A percentile compares a stretch with the other conserved stretches of the same genome.
These are phyloP conservation scores for Multifurca ochricompacta DNA, from an alignment of 768 basidiomycete genomes.

Conservation along the genomic window DNA sequence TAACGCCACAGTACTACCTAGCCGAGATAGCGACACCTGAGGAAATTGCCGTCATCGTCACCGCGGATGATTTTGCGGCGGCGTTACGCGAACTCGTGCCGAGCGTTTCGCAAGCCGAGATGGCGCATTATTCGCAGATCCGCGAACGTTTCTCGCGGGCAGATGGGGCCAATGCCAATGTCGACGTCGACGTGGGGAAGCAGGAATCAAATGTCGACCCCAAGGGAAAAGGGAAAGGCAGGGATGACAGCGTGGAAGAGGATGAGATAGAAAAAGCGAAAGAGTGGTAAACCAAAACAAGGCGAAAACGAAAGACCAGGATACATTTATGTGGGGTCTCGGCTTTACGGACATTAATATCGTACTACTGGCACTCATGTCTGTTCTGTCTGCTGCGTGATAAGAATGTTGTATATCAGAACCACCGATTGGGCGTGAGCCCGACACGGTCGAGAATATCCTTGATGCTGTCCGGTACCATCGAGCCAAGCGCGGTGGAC, in stretches of 20 bases:
- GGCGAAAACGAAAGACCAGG: background rate
- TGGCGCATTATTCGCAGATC: constrained; percentile 73
- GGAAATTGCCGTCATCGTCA: constrained; percentile 73
- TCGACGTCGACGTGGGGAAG: constrained; percentile 26
- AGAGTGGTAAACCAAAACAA: background rate
- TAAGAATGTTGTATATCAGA: constrained; percentile 27
- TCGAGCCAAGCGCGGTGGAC: constrained; percentile 38
- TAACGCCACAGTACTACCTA: constrained; percentile 88
- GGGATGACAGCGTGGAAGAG: background rate
- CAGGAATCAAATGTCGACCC: constrained; percentile 5
- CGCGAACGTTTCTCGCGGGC: constrained; percentile 57
- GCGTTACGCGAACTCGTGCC: constrained; percentile 69
- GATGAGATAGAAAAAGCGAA: background rate
- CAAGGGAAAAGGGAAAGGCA: background rate
- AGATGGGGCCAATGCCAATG: constrained; percentile 23
- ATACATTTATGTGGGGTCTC: background rate
- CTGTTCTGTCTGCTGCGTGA: background rate
- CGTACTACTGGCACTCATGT: background rate
- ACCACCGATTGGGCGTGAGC: constrained; percentile 49
- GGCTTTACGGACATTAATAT: constrained; percentile 4
- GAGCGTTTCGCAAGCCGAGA: constrained; percentile 77
- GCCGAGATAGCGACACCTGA: constrained; percentile 64
- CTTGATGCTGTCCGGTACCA: constrained; percentile 42
- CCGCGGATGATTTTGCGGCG: constrained; percentile 61
- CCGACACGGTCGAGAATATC: constrained; percentile 51